A percentile compares a stretch with the other conserved stretches of the same genome.
Evolutionary conservation across 441 rosid species (phyloP).

Genomic region (Adansonia madagascariensis): DNA sequence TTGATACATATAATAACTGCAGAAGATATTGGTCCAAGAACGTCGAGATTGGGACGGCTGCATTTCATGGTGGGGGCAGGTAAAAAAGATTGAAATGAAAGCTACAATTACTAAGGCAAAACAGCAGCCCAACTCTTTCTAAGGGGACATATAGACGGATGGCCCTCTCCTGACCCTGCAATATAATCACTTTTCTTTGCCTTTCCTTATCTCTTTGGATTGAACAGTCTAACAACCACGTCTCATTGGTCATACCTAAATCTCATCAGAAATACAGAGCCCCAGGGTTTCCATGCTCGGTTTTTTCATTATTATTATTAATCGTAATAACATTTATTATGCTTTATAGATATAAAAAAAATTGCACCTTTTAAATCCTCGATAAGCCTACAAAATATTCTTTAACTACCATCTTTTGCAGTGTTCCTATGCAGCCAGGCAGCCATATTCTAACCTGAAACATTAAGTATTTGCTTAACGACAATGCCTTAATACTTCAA

Average conservation of each 20-base stretch:
- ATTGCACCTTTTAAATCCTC: too few species aligned
- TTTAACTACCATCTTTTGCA: not conserved
- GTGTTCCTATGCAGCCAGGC: not conserved
- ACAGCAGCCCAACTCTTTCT: conserved; percentile 32
- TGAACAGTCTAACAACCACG: conserved; percentile 26
- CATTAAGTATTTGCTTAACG: not conserved
- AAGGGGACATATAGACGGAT: conserved; percentile 29
- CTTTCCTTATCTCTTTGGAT: conserved; percentile 45
- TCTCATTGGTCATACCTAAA: conserved; percentile 31
- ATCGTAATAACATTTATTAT: too few species aligned
- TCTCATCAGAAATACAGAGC: conserved; percentile 25
- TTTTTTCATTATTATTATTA: too few species aligned
- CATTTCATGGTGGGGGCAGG: conserved; percentile 26
- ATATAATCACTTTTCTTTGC: conserved; percentile 22
- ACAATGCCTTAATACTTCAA: not conserved
- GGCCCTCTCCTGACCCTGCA: conserved; percentile 32
- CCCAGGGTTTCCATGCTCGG: too few species aligned
- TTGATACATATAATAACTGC: conserved; percentile 11
- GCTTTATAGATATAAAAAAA: too few species aligned
- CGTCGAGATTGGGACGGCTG: conserved; percentile 25
- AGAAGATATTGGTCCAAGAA: conserved; percentile 36
- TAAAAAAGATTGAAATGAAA: conserved; percentile 43
- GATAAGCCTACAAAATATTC: too few species aligned
- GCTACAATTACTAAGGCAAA: conserved; percentile 33
- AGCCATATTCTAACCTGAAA: too few species aligned